Evolutionary conservation across 202 grass and related monocot species (phyloP).

Genomic region (Digitaria exilis): DNA sequence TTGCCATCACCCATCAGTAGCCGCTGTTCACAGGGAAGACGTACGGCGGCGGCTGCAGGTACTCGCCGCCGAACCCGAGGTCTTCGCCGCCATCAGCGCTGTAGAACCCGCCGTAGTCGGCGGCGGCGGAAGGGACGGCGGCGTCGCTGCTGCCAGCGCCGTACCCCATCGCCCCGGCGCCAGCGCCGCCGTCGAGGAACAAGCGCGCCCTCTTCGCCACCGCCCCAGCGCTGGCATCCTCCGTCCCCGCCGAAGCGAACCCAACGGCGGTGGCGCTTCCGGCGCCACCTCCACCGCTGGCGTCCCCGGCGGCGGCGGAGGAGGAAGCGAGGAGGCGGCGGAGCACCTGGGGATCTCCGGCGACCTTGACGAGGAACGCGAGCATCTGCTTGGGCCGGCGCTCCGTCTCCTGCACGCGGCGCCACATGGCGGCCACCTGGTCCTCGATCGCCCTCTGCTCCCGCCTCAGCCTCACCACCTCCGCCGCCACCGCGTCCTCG

Average conservation of each 20-base stretch:
- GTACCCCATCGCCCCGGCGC: no score
- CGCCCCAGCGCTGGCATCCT: neutral
- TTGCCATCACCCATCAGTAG: neutral
- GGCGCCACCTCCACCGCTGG: neutral
- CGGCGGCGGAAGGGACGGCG: neutral
- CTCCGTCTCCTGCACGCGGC: constrained; percentile 78
- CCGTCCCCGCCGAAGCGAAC: neutral
- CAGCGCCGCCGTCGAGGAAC: constrained; percentile 19
- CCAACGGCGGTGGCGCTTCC: neutral
- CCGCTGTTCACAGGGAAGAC: constrained; percentile 44
- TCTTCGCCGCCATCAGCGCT: constrained; percentile 10
- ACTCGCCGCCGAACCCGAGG: constrained; percentile 7
- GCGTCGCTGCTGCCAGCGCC: neutral
- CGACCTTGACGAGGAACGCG: constrained; percentile 81
- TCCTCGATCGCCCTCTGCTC: constrained; percentile 69
- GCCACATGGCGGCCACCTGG: constrained; percentile 68
- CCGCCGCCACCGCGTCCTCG: constrained; percentile 53
- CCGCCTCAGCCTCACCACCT: constrained; percentile 61
- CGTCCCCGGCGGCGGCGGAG: no score
- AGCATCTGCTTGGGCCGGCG: constrained; percentile 80
- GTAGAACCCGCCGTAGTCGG: constrained; percentile 30
- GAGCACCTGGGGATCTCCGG: constrained; percentile 56
- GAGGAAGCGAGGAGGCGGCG: constrained; percentile 36
- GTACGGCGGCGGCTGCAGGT: constrained; percentile 23
- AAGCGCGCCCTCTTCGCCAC: constrained; percentile 46